Percentiles rank a stretch among this genome's conserved stretches.
Evolutionary conservation across 345 rosid species (phyloP).

Genomic region (Citrus glauca): DNA sequence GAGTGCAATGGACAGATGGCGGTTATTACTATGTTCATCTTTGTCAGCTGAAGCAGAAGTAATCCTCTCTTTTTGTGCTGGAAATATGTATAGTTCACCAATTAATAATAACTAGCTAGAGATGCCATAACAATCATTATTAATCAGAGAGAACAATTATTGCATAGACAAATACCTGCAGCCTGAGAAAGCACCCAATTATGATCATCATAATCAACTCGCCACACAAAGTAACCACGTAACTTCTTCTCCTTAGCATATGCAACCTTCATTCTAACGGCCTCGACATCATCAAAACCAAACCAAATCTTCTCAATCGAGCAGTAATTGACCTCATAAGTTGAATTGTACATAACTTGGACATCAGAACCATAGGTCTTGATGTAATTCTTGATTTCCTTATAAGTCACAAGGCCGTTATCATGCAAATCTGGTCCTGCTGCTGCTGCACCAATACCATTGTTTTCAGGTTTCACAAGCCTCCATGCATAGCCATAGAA

Average conservation of each 20-base stretch:
- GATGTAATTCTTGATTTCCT: conserved; percentile 14
- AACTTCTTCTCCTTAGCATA: conserved; percentile 35
- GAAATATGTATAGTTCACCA: background rate
- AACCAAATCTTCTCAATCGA: conserved; percentile 27
- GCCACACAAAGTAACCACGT: conserved; percentile 32
- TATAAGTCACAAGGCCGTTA: conserved; percentile 25
- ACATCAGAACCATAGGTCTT: conserved; percentile 15
- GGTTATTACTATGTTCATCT: background rate
- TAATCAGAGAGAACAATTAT: too few relatives aligned
- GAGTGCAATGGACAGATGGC: conserved; percentile 2
- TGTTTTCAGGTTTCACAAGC: conserved; percentile 2
- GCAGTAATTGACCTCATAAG: conserved; percentile 29
- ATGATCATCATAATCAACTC: conserved; percentile 6
- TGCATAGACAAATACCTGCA: conserved; percentile 9
- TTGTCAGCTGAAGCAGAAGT: background rate
- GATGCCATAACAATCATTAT: too few relatives aligned
- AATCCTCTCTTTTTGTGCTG: conserved; percentile 19
- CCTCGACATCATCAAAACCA: conserved; percentile 45
- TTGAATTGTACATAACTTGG: conserved; percentile 18
- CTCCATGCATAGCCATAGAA: background rate
- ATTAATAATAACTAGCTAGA: background rate
- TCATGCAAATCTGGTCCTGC: background rate
- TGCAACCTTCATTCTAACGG: conserved; percentile 28
- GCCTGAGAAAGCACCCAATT: conserved; percentile 37
- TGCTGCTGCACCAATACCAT: conserved; percentile 19